Conservation (phyloP, 441 rosid genomes). For the Adansonia madagascariensis region DNA sequence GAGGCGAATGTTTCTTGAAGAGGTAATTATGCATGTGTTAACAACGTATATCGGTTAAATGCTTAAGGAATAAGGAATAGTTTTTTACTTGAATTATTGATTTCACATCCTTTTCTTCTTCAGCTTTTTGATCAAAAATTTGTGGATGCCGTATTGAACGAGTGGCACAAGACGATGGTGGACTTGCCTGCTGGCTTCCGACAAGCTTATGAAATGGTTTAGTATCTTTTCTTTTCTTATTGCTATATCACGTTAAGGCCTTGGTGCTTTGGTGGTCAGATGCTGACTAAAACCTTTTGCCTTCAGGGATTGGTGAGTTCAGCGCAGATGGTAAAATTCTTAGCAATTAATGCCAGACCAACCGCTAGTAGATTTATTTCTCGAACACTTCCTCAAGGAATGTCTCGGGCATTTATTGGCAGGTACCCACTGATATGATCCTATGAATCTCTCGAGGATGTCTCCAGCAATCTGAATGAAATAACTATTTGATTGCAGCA, state of each 20-base stretch:
- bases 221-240: constrained; percentile 11
- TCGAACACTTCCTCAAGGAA: constrained; percentile 79
- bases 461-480: neutral
- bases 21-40: constrained; percentile 48
- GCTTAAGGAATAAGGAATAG: neutral
- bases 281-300: constrained; percentile 35
- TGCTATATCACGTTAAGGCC: constrained; percentile 15
- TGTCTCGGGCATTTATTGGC: constrained; percentile 91
- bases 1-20: constrained; percentile 77
- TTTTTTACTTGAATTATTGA: constrained; percentile 14
- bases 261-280: constrained; percentile 20
- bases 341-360: constrained; percentile 90
- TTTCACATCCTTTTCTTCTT: constrained; percentile 23
- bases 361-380: constrained; percentile 82
- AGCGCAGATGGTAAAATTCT: constrained; percentile 86
- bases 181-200: constrained; percentile 95
- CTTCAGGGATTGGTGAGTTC: constrained; percentile 94
- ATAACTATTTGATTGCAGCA: neutral
- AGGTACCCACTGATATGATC: constrained; percentile 50
- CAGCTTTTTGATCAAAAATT: constrained; percentile 92
- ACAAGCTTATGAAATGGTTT: constrained; percentile 95
- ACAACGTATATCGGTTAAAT: neutral
- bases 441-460: neutral
- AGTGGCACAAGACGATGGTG: constrained; percentile 94
- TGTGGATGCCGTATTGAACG: constrained; percentile 85